Evolutionary conservation across 257 asterid genomes (phyloP).

Genomic region (Paraleonurus japonicus): DNA sequence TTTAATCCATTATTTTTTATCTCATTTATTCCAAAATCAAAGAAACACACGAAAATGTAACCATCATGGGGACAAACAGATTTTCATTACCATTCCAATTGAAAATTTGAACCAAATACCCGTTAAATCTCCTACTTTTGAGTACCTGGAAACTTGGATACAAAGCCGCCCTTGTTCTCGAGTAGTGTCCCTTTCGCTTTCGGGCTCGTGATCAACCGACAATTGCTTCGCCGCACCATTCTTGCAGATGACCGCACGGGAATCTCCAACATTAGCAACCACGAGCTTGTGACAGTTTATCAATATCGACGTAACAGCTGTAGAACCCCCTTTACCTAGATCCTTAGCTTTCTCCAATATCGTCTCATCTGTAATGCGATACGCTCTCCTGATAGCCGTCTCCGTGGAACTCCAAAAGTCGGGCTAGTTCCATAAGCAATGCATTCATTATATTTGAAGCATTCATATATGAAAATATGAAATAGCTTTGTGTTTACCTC

Average conservation of each 20-base stretch:
- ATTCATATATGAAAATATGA: neutral
- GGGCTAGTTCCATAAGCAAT: constrained; percentile 38
- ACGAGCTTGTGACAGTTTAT: constrained; percentile 75
- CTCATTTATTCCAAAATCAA: neutral
- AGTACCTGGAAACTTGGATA: constrained; percentile 75
- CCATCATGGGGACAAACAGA: no score
- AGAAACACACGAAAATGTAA: neutral
- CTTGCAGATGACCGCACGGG: constrained; percentile 88
- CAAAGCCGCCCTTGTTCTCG: constrained; percentile 87
- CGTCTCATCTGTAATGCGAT: constrained; percentile 57
- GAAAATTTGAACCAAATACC: no score
- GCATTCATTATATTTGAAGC: neutral
- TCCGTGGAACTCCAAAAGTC: constrained; percentile 83
- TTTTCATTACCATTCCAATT: no score
- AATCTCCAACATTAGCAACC: constrained; percentile 95
- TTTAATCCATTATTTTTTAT: no score
- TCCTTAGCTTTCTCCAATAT: constrained; percentile 75
- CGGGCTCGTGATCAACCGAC: constrained; percentile 89
- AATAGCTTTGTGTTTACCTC: constrained; percentile 43
- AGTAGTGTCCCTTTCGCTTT: constrained; percentile 59
- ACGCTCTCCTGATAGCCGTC: constrained; percentile 75
- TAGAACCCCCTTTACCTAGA: constrained; percentile 88
- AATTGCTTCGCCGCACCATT: constrained; percentile 80
- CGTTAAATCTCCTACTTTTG: neutral
- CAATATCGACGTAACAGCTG: constrained; percentile 90